Evolutionary conservation across 257 asterid species (phyloP).

Genomic region (Avicennia marina): DNA sequence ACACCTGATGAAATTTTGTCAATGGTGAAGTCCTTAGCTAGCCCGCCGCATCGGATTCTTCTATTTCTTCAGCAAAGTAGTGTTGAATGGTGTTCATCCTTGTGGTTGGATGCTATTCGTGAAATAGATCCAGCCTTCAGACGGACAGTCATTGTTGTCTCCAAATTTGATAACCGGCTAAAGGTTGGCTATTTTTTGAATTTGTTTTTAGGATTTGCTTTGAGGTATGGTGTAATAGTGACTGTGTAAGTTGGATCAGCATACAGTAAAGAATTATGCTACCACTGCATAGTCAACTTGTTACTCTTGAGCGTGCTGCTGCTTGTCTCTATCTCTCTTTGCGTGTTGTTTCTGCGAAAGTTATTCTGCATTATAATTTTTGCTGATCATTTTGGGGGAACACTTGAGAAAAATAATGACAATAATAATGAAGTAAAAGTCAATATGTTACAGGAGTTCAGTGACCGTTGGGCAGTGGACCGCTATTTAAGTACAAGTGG

Average conservation of each 20-base stretch:
- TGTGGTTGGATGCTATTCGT: constrained; percentile 95
- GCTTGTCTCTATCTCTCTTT: background rate
- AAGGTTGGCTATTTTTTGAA: constrained; percentile 59
- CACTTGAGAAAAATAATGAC: background rate
- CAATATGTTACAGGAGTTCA: constrained; percentile 59
- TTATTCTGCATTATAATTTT: background rate
- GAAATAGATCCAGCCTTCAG: constrained; percentile 88
- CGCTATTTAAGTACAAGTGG: constrained; percentile 97
- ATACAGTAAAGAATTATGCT: background rate
- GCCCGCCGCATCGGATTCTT: constrained; percentile 95
- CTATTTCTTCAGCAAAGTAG: constrained; percentile 98
- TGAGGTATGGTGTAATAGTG: no score
- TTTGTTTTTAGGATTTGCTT: constrained; percentile 4
- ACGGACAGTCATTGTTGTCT: constrained; percentile 84
- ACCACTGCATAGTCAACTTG: background rate
- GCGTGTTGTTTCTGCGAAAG: background rate
- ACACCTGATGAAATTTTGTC: constrained; percentile 90
- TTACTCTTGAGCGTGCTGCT: constrained; percentile 2
- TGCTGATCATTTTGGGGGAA: background rate
- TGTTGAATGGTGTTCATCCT: constrained; percentile 97
- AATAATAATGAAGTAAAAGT: constrained; percentile 2
- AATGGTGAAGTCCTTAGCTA: constrained; percentile 92
- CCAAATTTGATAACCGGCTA: constrained; percentile 94
- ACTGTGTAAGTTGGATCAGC: background rate
- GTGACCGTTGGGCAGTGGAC: constrained; percentile 97